Evolutionary conservation across 129 eudicot species (phyloP), one percentile per base, ranked within the genome.

Genomic region (Arctium lappa): DNA sequence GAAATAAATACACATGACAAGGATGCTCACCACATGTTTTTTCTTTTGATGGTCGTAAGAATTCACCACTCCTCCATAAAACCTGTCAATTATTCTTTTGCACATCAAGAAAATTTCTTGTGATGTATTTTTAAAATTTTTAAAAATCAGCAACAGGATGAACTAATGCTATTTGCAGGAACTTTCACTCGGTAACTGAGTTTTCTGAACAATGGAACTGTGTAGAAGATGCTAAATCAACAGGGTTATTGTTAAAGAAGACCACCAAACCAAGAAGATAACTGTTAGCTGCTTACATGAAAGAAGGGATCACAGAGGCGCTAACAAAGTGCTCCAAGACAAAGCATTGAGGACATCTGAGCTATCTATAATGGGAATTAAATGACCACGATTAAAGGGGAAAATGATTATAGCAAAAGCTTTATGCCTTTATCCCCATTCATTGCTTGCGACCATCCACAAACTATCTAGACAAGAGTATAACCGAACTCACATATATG

Each of bases 31-130:
- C 91, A 90, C 97, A 62, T 95, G 97, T 77, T 95, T 95, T 81
- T 87, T 89, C 85, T 89, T 91, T 50, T 93, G 85, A 56, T 85
- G 85, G 80, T 95, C 98, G 79, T 88, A 95, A 11, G 99, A 91
- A 90, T 95, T 95, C 88, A 95, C 96, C 50, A 93, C 83, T 36
- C 99, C 99, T 86, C 84, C 90, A 89, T 93, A 95, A 76, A 91
- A 95, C 94, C 99, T 95, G 94, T 39, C 37, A 18, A 72, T 77
- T 62, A 73, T 33, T 22, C 12, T 15, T 76, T 30, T 8, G 69
- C n/a, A 44, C 38, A 80, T 80, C 69, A 81, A 75, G 2, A 74
- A 84, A 60, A 44, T 42, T 75, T 75, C 53, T 75, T 69, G 46
- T 13, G 40, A 76, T 53, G 69, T 5, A 60, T 60, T 29, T 60